A percentile compares a stretch with the other conserved stretches of the same genome.
Evolutionary conservation across 805 yeast species (phyloP).

Genomic region (Monosporozyma siamensis): DNA sequence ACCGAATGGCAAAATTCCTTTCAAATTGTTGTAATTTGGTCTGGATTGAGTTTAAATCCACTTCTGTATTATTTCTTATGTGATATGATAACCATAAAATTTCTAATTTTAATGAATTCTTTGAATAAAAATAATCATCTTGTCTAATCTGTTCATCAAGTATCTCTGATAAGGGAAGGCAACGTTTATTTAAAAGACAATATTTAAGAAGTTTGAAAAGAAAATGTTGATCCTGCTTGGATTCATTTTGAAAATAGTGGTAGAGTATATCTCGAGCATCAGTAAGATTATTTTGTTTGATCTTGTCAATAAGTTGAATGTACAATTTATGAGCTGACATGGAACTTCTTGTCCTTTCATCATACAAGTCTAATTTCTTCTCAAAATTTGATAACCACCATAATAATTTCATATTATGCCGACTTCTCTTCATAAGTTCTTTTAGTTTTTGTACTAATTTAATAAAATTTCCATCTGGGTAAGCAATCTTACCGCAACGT

Average conservation of each 20-base stretch:
- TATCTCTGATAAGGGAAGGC: conserved; percentile 12
- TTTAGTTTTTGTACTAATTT: background rate
- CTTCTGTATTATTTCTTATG: background rate
- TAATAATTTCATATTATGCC: background rate
- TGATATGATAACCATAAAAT: conserved; percentile 18
- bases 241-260: conserved; percentile 10
- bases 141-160: conserved; percentile 9
- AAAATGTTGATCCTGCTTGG: conserved; percentile 15
- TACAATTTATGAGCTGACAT: background rate
- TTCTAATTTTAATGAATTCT: conserved; percentile 18
- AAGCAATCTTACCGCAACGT: background rate
- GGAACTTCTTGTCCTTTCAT: background rate
- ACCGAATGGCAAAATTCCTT: conserved; percentile 6
- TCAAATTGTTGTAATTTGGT: conserved; percentile 13
- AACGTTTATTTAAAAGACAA: conserved; percentile 9
- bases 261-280: background rate
- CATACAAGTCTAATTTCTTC: background rate
- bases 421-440: background rate
- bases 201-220: conserved; percentile 15
- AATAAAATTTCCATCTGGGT: background rate
- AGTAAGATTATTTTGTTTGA: background rate
- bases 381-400: conserved; percentile 4
- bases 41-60: background rate
- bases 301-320: background rate
- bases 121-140: background rate